Percentiles rank a stretch among this genome's conserved stretches.
Evolutionary conservation across 352 stramenopile species (phyloP).

Genomic region (Globisporangium heterothallicum): DNA sequence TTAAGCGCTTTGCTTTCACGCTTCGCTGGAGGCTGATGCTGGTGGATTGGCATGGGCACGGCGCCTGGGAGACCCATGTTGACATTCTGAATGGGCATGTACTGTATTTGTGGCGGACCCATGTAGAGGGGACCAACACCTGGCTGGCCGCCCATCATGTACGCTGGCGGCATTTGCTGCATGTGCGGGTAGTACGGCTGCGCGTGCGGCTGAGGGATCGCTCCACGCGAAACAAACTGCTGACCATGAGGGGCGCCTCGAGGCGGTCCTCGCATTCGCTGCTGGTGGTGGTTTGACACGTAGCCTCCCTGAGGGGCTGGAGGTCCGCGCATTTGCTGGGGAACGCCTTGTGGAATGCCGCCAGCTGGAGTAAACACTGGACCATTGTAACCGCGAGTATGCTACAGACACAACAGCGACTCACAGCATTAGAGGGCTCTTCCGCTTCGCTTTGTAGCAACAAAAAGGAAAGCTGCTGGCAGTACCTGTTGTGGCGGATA

Average conservation of each 20-base stretch:
- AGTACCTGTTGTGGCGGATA: conserved; percentile 9
- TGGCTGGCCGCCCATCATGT: conserved; percentile 42
- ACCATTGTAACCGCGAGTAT: conserved; percentile 33
- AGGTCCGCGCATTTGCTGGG: conserved; percentile 45
- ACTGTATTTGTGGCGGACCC: conserved; percentile 21
- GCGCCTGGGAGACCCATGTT: conserved; percentile 37
- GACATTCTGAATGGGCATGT: conserved; percentile 41
- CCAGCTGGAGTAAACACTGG: conserved; percentile 32
- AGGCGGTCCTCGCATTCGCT: conserved; percentile 29
- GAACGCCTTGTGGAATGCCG: conserved; percentile 19
- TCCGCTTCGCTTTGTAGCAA: background rate
- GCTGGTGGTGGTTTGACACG: conserved; percentile 31
- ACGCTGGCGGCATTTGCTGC: conserved; percentile 36
- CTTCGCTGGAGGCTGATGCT: conserved; percentile 31
- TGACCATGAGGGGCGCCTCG: conserved; percentile 33
- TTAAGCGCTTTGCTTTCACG: conserved; percentile 40
- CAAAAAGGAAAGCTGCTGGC: background rate
- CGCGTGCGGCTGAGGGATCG: conserved; percentile 25
- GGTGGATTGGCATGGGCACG: conserved; percentile 27
- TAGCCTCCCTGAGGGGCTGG: conserved; percentile 15
- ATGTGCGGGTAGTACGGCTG: conserved; percentile 44
- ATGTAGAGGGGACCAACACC: too few species aligned
- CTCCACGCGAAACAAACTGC: conserved; percentile 32
- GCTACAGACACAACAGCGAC: conserved; percentile 14
- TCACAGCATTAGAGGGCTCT: background rate